A percentile compares a stretch with the other conserved stretches of the same genome.
Evolutionary conservation across 139 green algal genomes (phyloP).

Genomic region (Nannochloris sp.): DNA sequence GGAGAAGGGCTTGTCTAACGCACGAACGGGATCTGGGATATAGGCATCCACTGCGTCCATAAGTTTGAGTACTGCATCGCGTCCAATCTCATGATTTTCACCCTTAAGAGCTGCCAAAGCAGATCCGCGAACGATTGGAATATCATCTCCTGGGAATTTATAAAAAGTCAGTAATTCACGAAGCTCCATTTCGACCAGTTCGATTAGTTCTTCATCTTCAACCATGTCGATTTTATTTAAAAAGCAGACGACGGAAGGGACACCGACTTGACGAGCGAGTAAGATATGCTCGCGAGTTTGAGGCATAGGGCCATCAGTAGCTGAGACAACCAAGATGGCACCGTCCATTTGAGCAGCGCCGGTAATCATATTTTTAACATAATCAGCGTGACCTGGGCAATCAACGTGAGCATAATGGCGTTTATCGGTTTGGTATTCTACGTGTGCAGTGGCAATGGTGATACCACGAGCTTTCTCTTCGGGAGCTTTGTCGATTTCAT

Average conservation of each 20-base stretch:
- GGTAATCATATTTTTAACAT: constrained; percentile 99
- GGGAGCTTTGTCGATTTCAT: constrained; percentile 98
- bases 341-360: constrained; percentile 98
- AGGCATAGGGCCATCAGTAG: constrained; percentile 95
- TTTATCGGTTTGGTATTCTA: constrained; percentile 97
- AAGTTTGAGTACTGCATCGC: constrained; percentile 78
- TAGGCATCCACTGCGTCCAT: constrained; percentile 85
- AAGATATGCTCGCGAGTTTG: constrained; percentile 98
- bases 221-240: constrained; percentile 98
- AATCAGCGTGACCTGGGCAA: constrained; percentile 97
- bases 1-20: constrained; percentile 92
- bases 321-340: constrained; percentile 95
- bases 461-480: constrained; percentile 99
- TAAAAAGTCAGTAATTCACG: constrained; percentile 97
- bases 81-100: constrained; percentile 72
- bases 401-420: constrained; percentile 99
- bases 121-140: constrained; percentile 82
- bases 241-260: constrained; percentile 94
- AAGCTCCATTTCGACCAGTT: constrained; percentile 99
- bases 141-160: constrained; percentile 91
- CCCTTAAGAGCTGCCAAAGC: constrained; percentile 85
- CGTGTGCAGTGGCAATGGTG: constrained; percentile 94
- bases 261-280: constrained; percentile 91
- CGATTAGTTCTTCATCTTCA: constrained; percentile 94
- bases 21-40: constrained; percentile 70